Evolutionary conservation across 305 asterid genomes (phyloP), one percentile per base, ranked within the genome.

Genomic region (Fraxinus platypoda): DNA sequence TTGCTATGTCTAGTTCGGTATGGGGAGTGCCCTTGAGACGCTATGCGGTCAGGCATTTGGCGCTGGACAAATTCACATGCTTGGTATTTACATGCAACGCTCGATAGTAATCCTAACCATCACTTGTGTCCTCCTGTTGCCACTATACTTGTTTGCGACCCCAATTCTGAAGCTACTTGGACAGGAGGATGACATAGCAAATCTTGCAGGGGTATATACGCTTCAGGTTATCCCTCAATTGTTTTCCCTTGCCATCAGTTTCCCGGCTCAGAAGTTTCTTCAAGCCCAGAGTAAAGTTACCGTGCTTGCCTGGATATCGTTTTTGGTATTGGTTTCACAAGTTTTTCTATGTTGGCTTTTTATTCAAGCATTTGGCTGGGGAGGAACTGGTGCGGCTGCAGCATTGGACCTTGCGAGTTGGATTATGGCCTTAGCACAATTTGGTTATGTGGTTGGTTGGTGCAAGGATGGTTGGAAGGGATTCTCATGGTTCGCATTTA

Each of bases 1-100:
- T n/a, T 31, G 33, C 17, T 26, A 19, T 68, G 35, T 68, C 37
- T 75, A 95, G 98, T 94, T 95, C 73, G 98, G 98, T 17, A 93
- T 95, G 98, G 98, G 98, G 9, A 95, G 98, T 88, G 98, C 98
- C 13, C 89, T 95, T 4, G 98, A 95, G 88, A 95, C 97, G 23
- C 90, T 95, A 34, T 91, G 98, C 72, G 98, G 98, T 13, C 98
- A 95, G 74, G 97, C 98, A 41, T 92, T 87, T 74, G 98, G 98
- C 2, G 98, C 98, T 0, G 95, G 95, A 15, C 94, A 93, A 85
- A 86, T 93, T 38, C 93, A 93, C 80, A 84, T 91, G 95, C 94
- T 95, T 0, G 98, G 98, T 6, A 76, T 91, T 64, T 95, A 95
- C 78, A 87, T 95, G 98, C 98, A 95, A 86, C 91, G 98, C 66